Percentiles rank a stretch among this genome's conserved stretches.
These are phyloP conservation scores for Eucalyptus tenuipes DNA, from an alignment of 345 rosid genomes.

Conservation along the genomic window DNA sequence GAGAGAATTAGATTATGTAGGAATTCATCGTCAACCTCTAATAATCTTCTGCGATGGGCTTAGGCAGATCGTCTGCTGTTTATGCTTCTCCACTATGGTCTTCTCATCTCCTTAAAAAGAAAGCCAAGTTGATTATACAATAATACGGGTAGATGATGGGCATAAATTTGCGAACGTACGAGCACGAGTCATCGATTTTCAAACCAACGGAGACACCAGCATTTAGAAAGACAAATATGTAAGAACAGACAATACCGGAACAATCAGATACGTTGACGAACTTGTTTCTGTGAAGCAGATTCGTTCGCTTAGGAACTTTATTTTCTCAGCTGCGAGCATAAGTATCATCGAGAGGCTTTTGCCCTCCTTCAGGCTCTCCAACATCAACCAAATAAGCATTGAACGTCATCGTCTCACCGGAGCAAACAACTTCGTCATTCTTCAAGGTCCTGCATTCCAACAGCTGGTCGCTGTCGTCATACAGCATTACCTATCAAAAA, in stretches of 20 bases:
- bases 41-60: conserved; percentile 62
- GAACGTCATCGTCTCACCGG: conserved; percentile 50
- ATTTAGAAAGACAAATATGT: background rate
- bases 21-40: conserved; percentile 21
- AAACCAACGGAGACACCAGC: background rate
- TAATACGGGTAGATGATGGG: background rate
- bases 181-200: background rate
- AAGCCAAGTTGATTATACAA: too few species aligned
- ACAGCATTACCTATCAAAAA: conserved; percentile 38
- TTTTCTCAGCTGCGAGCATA: background rate
- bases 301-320: background rate
- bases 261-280: conserved; percentile 21
- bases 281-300: conserved; percentile 11
- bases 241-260: conserved; percentile 19
- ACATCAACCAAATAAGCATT: conserved; percentile 54
- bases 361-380: conserved; percentile 41
- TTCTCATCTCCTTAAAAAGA: conserved; percentile 3
- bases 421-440: conserved; percentile 37
- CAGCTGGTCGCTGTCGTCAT: conserved; percentile 56
- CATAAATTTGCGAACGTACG: background rate
- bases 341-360: background rate
- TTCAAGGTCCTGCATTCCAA: conserved; percentile 62
- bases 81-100: conserved; percentile 8
- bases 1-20: background rate
- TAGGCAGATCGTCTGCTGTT: background rate